Conservation (phyloP, 2,329 filamentous ascomycete species). For the Trichoderma guizhouense region DNA sequence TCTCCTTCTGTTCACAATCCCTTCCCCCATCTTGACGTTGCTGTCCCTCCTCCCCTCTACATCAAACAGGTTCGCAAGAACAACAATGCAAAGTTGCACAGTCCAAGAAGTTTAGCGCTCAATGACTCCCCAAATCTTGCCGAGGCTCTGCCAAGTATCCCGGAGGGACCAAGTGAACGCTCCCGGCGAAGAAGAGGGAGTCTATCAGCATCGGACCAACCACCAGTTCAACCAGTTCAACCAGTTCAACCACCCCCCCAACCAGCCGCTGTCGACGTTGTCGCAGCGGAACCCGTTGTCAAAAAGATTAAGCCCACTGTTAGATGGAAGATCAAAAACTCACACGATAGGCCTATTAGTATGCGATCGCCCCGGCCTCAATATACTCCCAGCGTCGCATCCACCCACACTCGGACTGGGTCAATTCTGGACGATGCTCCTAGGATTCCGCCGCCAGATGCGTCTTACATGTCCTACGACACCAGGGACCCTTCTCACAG, state of each 20-base stretch:
- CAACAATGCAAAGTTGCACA: slow-evolving; percentile 50
- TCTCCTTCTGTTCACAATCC: slow-evolving; percentile 15
- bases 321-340: slow-evolving; percentile 34
- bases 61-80: slow-evolving; percentile 5
- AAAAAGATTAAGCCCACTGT: slow-evolving; percentile 12
- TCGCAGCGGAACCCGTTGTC: not conserved
- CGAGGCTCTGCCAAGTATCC: slow-evolving; percentile 47
- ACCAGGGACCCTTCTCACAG: slow-evolving; percentile 48
- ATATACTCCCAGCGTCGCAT: slow-evolving; percentile 54
- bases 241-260: not conserved
- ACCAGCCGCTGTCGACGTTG: not conserved
- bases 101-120: slow-evolving; percentile 22
- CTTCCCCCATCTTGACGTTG: not conserved
- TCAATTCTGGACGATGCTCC: slow-evolving; percentile 56
- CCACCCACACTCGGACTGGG: slow-evolving; percentile 40
- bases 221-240: not conserved
- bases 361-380: slow-evolving; percentile 37
- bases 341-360: slow-evolving; percentile 43
- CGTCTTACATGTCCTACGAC: slow-evolving; percentile 58
- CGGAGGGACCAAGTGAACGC: slow-evolving; percentile 45
- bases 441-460: slow-evolving; percentile 60
- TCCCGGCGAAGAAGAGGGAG: slow-evolving; percentile 30
- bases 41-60: not conserved
- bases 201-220: slow-evolving; percentile 5
- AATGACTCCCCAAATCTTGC: slow-evolving; percentile 32